Conservation (phyloP, 2,329 filamentous ascomycete genomes). For the Metarhizium robertsii region DNA sequence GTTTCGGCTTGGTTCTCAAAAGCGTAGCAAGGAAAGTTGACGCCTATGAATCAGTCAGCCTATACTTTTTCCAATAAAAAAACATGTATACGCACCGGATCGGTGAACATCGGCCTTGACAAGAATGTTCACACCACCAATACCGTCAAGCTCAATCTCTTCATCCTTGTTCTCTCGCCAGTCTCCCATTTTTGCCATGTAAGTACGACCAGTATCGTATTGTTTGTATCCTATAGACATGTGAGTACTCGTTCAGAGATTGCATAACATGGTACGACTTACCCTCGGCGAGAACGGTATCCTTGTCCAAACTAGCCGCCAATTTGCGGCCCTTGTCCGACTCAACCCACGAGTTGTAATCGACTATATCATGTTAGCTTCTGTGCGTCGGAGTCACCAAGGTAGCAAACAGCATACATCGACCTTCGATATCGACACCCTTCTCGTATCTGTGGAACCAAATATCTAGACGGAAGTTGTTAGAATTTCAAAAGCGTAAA, state of each 20-base stretch:
- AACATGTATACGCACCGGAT: constrained; percentile 52
- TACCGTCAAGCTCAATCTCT: constrained; percentile 86
- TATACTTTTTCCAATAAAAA: neutral
- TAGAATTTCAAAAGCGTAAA: constrained; percentile 10
- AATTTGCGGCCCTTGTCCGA: constrained; percentile 75
- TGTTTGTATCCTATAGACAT: constrained; percentile 70
- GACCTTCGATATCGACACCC: constrained; percentile 79
- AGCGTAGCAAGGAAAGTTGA: constrained; percentile 94
- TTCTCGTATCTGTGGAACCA: constrained; percentile 92
- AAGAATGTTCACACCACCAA: constrained; percentile 93
- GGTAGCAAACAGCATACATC: constrained; percentile 54
- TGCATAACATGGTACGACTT: constrained; percentile 9
- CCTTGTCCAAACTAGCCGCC: constrained; percentile 62
- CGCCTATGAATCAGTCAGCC: constrained; percentile 46
- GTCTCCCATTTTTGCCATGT: constrained; percentile 88
- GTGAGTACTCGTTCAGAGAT: constrained; percentile 9
- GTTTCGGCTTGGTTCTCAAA: constrained; percentile 99
- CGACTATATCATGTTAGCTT: constrained; percentile 46
- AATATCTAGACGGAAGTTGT: constrained; percentile 53
- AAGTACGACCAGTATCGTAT: constrained; percentile 79
- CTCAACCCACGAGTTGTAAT: constrained; percentile 99
- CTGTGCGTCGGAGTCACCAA: neutral
- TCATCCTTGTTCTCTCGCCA: constrained; percentile 87
- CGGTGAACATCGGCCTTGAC: constrained; percentile 97
- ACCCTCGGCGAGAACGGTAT: constrained; percentile 85